Evolutionary conservation across 2,329 filamentous ascomycete species (phyloP), one percentile per base, ranked within the genome.

Genomic region (Rhexocercosporidium sp.): DNA sequence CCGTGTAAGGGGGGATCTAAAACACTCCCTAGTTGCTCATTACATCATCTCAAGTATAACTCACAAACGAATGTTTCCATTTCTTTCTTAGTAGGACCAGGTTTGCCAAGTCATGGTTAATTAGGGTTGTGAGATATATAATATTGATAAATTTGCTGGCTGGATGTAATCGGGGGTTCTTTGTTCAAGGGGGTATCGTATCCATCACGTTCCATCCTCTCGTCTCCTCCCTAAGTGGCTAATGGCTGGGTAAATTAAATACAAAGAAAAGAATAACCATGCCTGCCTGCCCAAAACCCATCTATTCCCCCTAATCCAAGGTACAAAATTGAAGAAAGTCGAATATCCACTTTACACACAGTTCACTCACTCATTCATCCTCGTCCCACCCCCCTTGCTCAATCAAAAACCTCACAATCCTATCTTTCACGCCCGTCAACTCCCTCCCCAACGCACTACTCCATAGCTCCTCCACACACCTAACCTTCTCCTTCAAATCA

Each of bases 401-500:
- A 69, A 93, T 80, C 72, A 97, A 82, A 81, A 89, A 94, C 34
- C 85, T 85, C 63, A 90, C 89, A 0, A 97, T 90, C 62, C 91
- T 83, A 76, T 89, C 87, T 79, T 92, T 95, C 69, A 94, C 89
- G 18, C 83, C 85, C 68, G 86, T 87, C 73, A 98, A 85, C 64
- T 89, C 88, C 69, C 90, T 89, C 0, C 94, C 95, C n/a, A 98
- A 82, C 5, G 92, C 94, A 74, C 93, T 92, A 41, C 86, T 84
- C 95, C 96, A 98, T 80, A 97, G 93, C 64, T 93, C 91, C 79
- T 97, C 94, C 39, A 98, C 92, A 70, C 94, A 88, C 37, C 90
- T 88, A 1, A 97, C 96, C 80, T 96, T 97, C 75, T 97, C 95
- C 81, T 98, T 96, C 72, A 98, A 80, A 76, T 97, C 95, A 59